Percentiles rank a stretch among this genome's conserved stretches.
These are phyloP conservation scores for Hanseniaspora clermontiae DNA, from an alignment of 805 yeast genomes.

Conservation along the genomic window DNA sequence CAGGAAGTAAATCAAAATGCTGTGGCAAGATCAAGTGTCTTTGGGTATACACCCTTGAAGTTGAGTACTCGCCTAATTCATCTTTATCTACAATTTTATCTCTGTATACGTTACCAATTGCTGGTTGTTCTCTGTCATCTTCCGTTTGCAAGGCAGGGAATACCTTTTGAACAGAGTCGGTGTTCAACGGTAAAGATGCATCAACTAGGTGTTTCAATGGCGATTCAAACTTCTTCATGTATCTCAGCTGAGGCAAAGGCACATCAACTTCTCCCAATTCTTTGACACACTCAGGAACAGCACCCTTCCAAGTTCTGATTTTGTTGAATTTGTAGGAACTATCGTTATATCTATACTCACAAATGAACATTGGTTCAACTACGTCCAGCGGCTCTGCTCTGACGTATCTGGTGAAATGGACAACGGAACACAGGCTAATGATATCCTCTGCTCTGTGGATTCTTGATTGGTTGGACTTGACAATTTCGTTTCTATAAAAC, in stretches of 20 bases:
- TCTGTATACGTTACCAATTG: constrained; percentile 78
- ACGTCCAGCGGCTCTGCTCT: constrained; percentile 81
- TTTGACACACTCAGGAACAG: constrained; percentile 92
- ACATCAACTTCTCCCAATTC: constrained; percentile 67
- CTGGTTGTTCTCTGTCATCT: constrained; percentile 33
- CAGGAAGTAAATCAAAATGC: constrained; percentile 25
- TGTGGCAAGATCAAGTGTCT: constrained; percentile 35
- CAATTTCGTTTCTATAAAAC: constrained; percentile 87
- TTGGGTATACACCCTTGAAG: constrained; percentile 34
- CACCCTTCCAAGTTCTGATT: constrained; percentile 96
- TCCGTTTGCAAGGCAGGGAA: constrained; percentile 62
- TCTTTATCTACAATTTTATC: constrained; percentile 65
- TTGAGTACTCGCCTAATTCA: constrained; percentile 64
- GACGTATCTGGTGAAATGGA: constrained; percentile 85
- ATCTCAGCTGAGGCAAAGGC: constrained; percentile 56
- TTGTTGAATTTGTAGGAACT: constrained; percentile 80
- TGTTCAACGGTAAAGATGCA: constrained; percentile 50
- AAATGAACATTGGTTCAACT: constrained; percentile 78
- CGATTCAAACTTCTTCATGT: constrained; percentile 63
- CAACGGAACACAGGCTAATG: constrained; percentile 86
- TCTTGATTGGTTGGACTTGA: constrained; percentile 91
- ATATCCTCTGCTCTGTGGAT: constrained; percentile 85
- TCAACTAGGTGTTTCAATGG: constrained; percentile 73
- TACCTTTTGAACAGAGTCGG: constrained; percentile 70
- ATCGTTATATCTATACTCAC: constrained; percentile 91